Conservation (phyloP, 1,284 basidiomycete species). For the Ganoderma meredithae region DNA sequence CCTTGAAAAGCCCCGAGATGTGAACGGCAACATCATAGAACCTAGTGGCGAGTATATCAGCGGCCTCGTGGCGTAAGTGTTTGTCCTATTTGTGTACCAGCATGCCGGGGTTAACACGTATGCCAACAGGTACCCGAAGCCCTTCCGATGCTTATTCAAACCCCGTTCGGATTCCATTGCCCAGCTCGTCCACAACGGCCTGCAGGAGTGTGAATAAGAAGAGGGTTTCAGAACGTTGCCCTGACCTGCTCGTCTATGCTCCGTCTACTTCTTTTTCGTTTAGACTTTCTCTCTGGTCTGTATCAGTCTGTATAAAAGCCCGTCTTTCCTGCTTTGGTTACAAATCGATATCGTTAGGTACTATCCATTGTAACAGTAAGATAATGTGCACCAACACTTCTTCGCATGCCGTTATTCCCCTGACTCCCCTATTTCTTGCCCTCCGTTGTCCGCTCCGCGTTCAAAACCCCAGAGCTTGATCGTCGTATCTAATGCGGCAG, state of each 20-base stretch:
- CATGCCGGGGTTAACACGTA: constrained; percentile 9
- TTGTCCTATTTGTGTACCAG: constrained; percentile 28
- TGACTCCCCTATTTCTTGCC: not conserved
- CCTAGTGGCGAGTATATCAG: constrained; percentile 44
- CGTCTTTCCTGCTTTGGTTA: constrained; percentile 4
- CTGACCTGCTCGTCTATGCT: not conserved
- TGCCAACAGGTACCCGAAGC: constrained; percentile 35
- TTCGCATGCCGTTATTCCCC: not conserved
- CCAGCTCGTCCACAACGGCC: constrained; percentile 28
- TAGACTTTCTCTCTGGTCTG: not conserved
- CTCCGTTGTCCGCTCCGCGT: not conserved
- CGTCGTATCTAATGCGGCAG: constrained; percentile 33
- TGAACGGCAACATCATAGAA: constrained; percentile 45
- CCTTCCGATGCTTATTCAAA: constrained; percentile 39
- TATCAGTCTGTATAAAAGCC: not conserved
- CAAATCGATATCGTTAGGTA: constrained; percentile 6
- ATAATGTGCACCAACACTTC: constrained; percentile 1
- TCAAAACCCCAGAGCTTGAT: constrained; percentile 34
- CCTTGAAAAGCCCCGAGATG: constrained; percentile 46
- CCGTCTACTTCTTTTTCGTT: not conserved
- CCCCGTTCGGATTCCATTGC: constrained; percentile 34
- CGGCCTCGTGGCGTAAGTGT: constrained; percentile 47
- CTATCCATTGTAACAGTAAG: not conserved
- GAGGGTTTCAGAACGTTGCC: not conserved
- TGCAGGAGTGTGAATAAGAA: constrained; percentile 27